These are phyloP conservation scores for Termitomyces bulborhizus DNA, from an alignment of 768 basidiomycete genomes.

Conservation along the genomic window DNA sequence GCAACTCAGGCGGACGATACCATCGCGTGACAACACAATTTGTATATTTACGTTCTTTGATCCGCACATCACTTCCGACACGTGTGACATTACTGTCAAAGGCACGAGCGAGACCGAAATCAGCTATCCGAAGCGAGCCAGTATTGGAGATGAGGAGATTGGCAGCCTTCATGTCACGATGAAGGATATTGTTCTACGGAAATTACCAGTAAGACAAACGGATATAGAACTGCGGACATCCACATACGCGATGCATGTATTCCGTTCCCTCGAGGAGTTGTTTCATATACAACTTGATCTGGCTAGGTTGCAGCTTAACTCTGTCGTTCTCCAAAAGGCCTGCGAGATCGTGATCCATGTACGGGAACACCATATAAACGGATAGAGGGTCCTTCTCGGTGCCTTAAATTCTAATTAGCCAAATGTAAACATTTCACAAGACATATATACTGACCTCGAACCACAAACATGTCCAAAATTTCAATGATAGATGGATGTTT, in stretches of 20 bases:
- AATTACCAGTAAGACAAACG: conserved; percentile 8
- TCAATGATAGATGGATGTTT: conserved; percentile 83
- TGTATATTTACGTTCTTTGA: conserved; percentile 74
- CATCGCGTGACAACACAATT: conserved; percentile 94
- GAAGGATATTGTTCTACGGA: conserved; percentile 85
- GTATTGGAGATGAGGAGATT: conserved; percentile 89
- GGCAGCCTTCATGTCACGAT: conserved; percentile 98
- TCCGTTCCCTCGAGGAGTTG: conserved; percentile 95
- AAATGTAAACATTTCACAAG: neutral
- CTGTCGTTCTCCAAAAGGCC: conserved; percentile 90
- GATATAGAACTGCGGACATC: neutral
- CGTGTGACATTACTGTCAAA: conserved; percentile 49
- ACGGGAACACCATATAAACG: conserved; percentile 98
- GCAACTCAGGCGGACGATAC: conserved; percentile 91
- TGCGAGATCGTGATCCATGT: conserved; percentile 99
- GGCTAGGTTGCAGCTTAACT: conserved; percentile 73
- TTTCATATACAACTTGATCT: conserved; percentile 94
- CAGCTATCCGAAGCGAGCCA: conserved; percentile 82
- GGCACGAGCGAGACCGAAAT: conserved; percentile 92
- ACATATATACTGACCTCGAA: conserved; percentile 48
- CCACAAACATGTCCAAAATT: conserved; percentile 89
- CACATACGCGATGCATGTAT: conserved; percentile 86
- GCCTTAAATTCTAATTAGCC: conserved; percentile 29
- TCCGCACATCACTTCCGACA: conserved; percentile 31
- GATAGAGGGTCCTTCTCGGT: conserved; percentile 68